Conservation (phyloP, 2,329 filamentous ascomycete genomes). For the Thelonectria olida region DNA sequence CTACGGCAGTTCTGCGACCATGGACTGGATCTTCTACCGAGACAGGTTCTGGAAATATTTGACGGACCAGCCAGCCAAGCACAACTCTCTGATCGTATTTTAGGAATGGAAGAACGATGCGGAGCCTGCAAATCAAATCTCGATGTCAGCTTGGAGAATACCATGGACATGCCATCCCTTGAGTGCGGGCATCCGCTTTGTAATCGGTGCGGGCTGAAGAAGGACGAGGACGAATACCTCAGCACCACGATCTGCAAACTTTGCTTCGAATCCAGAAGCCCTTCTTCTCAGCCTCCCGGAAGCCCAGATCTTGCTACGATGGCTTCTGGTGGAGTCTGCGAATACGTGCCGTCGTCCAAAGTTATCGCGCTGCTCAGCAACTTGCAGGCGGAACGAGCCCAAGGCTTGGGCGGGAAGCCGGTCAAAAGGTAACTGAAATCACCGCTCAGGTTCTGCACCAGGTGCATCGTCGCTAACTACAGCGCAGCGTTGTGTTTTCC, state of each 20-base stretch:
- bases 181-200: neutral
- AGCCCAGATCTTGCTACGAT: no score
- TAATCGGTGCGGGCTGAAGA: neutral
- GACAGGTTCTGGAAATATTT: neutral
- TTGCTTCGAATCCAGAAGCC: neutral
- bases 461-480: slow-evolving; percentile 16
- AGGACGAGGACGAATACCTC: neutral
- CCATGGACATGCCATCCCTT: neutral
- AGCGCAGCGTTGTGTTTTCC: slow-evolving; percentile 36
- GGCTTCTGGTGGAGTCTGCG: neutral
- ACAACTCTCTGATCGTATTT: neutral
- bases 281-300: neutral
- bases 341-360: neutral
- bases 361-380: neutral
- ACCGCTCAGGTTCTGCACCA: neutral
- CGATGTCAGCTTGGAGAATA: neutral
- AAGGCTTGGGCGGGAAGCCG: neutral
- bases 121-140: neutral
- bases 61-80: neutral
- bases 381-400: neutral
- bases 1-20: neutral
- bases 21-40: neutral
- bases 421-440: neutral
- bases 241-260: neutral
- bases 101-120: neutral